These are phyloP conservation scores for Umbelopsis sp. DNA, from an alignment of 192 early-diverging fungal species.

Conservation along the genomic window DNA sequence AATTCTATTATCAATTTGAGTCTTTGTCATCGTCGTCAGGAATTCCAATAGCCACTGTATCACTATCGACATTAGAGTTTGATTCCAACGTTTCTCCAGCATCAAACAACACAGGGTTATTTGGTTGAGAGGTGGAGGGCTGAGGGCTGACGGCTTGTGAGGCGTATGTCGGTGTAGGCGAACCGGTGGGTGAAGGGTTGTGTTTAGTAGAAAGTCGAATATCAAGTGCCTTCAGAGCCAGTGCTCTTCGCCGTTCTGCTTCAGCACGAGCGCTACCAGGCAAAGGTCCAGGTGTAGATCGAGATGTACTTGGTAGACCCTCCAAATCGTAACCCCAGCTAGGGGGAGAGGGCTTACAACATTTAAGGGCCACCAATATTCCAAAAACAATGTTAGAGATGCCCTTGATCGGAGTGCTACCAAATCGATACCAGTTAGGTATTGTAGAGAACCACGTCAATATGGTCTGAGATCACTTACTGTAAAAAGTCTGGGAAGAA, in stretches of 20 bases:
- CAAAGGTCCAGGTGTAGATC: slow-evolving; percentile 34
- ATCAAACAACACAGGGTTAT: slow-evolving; percentile 11
- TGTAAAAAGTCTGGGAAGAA: slow-evolving; percentile 88
- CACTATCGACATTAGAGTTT: neutral
- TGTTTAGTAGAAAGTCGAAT: slow-evolving; percentile 48
- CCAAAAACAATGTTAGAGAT: slow-evolving; percentile 65
- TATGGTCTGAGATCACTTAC: slow-evolving; percentile 42
- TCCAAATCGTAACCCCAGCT: slow-evolving; percentile 44
- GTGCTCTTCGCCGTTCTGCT: slow-evolving; percentile 66
- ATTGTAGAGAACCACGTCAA: neutral
- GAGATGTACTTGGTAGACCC: slow-evolving; percentile 32
- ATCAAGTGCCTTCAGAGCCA: slow-evolving; percentile 69
- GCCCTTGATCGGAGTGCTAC: slow-evolving; percentile 63
- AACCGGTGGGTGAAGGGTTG: neutral
- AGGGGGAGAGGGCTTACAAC: slow-evolving; percentile 54
- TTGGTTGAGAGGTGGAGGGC: neutral
- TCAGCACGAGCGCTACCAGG: slow-evolving; percentile 61
- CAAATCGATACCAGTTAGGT: neutral
- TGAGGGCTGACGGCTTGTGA: neutral
- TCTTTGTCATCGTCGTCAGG: neutral
- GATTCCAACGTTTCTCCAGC: neutral
- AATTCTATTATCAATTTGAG: neutral
- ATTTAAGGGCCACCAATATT: slow-evolving; percentile 52
- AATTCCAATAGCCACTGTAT: neutral
- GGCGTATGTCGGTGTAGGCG: neutral